Conservation (phyloP, 768 basidiomycete species). For the Daedaleopsis sinensis region DNA sequence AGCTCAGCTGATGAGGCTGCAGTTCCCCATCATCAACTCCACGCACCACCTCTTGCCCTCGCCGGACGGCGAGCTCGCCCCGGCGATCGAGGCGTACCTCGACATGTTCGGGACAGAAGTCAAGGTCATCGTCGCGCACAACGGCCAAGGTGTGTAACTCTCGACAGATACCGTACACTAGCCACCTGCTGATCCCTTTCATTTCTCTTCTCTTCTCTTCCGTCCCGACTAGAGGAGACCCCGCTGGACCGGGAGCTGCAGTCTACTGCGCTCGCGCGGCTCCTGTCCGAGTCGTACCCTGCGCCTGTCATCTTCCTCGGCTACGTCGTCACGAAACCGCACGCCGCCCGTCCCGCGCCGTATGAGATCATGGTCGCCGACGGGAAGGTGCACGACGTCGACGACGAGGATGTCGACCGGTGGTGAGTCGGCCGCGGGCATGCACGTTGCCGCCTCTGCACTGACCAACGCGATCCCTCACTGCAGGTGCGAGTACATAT, state of each 20-base stretch:
- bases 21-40: conserved; percentile 89
- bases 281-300: conserved; percentile 72
- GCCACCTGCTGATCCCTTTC: neutral
- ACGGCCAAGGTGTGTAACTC: conserved; percentile 75
- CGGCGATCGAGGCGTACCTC: conserved; percentile 85
- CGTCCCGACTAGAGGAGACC: conserved; percentile 68
- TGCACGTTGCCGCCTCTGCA: too few relatives aligned
- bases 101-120: conserved; percentile 79
- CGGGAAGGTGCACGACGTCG: conserved; percentile 79
- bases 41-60: conserved; percentile 88
- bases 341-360: conserved; percentile 65
- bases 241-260: conserved; percentile 88
- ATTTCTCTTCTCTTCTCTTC: neutral
- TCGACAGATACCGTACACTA: neutral
- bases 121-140: conserved; percentile 86
- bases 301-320: conserved; percentile 80
- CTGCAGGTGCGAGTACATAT: conserved; percentile 86
- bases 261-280: conserved; percentile 75
- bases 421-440: conserved; percentile 45
- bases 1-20: neutral
- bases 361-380: conserved; percentile 79
- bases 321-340: conserved; percentile 77
- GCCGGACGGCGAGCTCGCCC: conserved; percentile 83
- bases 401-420: conserved; percentile 68
- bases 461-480: too few relatives aligned